Conservation (phyloP, 2,329 filamentous ascomycete genomes). For the Stagonosporopsis vannaccii region DNA sequence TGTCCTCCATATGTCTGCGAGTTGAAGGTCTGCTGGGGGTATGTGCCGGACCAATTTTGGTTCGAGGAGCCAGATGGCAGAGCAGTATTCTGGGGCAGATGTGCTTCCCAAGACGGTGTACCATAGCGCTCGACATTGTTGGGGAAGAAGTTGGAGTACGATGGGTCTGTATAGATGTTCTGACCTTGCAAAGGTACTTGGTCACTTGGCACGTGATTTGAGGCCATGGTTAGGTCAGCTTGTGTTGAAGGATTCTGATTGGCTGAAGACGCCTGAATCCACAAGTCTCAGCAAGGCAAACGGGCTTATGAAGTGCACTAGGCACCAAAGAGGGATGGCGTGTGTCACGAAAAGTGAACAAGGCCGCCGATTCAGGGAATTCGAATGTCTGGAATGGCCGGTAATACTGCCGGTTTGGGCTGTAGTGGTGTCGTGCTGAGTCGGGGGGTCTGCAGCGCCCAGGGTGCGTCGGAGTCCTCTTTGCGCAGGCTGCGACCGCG, state of each 20-base stretch:
- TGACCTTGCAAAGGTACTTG: slow-evolving; percentile 42
- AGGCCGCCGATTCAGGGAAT: slow-evolving; percentile 34
- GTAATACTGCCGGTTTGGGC: slow-evolving; percentile 43
- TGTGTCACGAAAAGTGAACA: slow-evolving; percentile 38
- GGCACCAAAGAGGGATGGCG: slow-evolving; percentile 41
- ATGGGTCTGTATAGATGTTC: slow-evolving; percentile 43
- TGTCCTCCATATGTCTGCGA: slow-evolving; percentile 33
- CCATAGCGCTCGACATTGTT: slow-evolving; percentile 40
- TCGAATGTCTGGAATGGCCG: slow-evolving; percentile 36
- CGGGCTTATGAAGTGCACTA: slow-evolving; percentile 45
- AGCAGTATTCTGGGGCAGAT: slow-evolving; percentile 35
- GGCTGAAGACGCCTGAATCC: slow-evolving; percentile 29
- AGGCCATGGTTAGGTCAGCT: slow-evolving; percentile 39
- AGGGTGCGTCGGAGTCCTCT: slow-evolving; percentile 21
- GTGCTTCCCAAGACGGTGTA: slow-evolving; percentile 40
- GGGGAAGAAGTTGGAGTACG: slow-evolving; percentile 40
- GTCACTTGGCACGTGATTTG: slow-evolving; percentile 49
- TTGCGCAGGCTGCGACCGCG: slow-evolving; percentile 25
- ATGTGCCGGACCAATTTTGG: slow-evolving; percentile 40
- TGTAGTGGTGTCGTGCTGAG: slow-evolving; percentile 39
- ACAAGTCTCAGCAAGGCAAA: slow-evolving; percentile 33
- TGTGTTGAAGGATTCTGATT: slow-evolving; percentile 32
- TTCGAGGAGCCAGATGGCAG: slow-evolving; percentile 25
- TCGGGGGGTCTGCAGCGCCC: slow-evolving; percentile 28
- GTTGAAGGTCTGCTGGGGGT: slow-evolving; percentile 37